Evolutionary conservation across 306 rosid genomes (phyloP), one percentile per base, ranked within the genome.

Genomic region (Styphnolobium japonicum): DNA sequence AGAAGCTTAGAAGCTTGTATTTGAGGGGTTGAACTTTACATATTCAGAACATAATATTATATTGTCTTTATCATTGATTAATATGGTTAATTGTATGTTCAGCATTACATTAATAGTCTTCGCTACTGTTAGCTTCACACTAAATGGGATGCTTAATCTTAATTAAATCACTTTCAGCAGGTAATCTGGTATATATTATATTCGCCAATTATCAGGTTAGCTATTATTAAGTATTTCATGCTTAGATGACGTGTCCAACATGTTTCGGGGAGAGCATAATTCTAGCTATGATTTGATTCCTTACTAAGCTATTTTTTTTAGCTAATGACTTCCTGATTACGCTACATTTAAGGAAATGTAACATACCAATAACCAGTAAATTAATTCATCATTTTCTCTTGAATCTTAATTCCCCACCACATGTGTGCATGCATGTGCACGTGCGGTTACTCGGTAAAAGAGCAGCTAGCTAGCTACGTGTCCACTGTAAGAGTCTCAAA

Each of bases 1-100:
- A 21, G 66, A 63, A 51, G 29, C 84, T 51, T 71, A 21, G 66
- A 63, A 51, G 29, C 84, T 51, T 71, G 10, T 46, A 62, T 61
- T 51, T 6, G 31, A 80, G 74, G 60, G 36, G 55, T 22, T 55
- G 57, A 66, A 27, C 69, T 78, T 65, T 78, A 61, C 57, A 56
- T 7, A 42, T 56, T 7, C 39, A 69, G 68, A 34, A 65, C 21
- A 36, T 39, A 81, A 33, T 3, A 12, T 14, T 11, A 33, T 25
- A 5, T 9, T 75, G 36, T 48, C 49, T 31, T 39, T 18, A 56
- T 63, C 64, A 58, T 51, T 4, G 36, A 69, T 37, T 3, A 4
- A 39, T 27, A 25, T 31, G 22, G 52, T 36, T n/a, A 39, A 55
- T 8, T 12, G 5, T 58, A 27, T 34, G 12, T 55, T 12, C 21